Base-by-base conservation (phyloP, 495 filamentous ascomycete species). In the Aspergillus taichungensis region DNA sequence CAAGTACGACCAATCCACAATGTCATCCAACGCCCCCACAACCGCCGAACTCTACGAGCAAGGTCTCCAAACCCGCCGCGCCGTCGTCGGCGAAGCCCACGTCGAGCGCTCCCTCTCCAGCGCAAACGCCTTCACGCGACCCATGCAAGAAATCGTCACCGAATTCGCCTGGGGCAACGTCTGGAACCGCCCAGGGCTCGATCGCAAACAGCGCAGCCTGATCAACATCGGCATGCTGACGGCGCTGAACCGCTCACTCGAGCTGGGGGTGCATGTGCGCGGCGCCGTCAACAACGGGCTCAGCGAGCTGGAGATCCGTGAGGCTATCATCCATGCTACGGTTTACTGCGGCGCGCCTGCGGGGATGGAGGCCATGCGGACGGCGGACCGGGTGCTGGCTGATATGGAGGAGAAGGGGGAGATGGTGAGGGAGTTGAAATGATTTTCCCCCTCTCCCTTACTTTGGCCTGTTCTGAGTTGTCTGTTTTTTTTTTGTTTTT, bases 271-370 rank as follows among this genome's bases (percentile, higher is more conserved):
- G 6, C 76, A 80, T 53, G 62, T 73, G 1, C 59, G 75, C n/a
- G 76, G 76, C 0, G 76, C 76, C 0, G 54, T 75, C 37, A 69
- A 67, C 41, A 80, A 80, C 46, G 75, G 77, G 5, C 51, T 74
- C 12, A 66, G 59, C 1, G 71, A 74, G 45, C 30, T 70, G 24
- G 76, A 82, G 56, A 75, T 82, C 34, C 47, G 71, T 13, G 77
- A 79, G 62, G 67, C 73, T 10, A 61, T 78, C 14, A 52, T 77
- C 42, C 74, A 80, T 44, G 69, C 69, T 13, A 68, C 69, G 5
- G 67, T 63, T 14, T 80, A 79, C 53, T 77, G 74, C 51, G 77
- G 77, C 9, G 59, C 76, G 13, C 77, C 77, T 8, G 75, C 75
- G 8, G 75, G 74, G n/a, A 61, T 78, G 35, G 73, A 81, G 42